Evolutionary conservation across 2,329 filamentous ascomycete species (phyloP).

Genomic region (Fusarium guadeloupense): DNA sequence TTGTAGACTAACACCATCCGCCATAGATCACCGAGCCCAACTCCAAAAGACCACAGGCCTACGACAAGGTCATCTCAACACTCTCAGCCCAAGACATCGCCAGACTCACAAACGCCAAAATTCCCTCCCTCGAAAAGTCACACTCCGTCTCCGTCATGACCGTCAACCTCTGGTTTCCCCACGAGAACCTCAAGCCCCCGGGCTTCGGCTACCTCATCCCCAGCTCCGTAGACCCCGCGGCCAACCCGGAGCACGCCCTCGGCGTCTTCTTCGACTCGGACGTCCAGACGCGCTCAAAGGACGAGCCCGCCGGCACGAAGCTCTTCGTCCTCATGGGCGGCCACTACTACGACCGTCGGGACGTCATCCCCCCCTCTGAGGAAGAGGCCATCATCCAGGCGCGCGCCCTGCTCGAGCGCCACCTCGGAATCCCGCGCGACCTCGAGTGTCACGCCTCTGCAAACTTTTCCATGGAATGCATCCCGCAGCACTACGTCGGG

Average conservation of each 20-base stretch:
- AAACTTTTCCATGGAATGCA: constrained; percentile 72
- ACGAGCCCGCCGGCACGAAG: constrained; percentile 75
- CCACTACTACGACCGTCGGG: constrained; percentile 77
- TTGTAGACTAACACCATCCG: background rate
- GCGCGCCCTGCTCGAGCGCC: constrained; percentile 72
- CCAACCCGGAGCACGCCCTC: constrained; percentile 84
- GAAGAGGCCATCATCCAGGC: constrained; percentile 76
- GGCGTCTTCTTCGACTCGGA: constrained; percentile 94
- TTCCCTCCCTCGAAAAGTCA: constrained; percentile 62
- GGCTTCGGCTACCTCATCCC: constrained; percentile 96
- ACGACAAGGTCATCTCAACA: constrained; percentile 73
- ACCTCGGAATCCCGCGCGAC: constrained; percentile 73
- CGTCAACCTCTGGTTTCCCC: constrained; percentile 86
- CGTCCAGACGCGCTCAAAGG: constrained; percentile 58
- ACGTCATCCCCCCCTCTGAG: constrained; percentile 61
- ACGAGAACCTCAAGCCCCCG: constrained; percentile 67
- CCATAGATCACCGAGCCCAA: constrained; percentile 30
- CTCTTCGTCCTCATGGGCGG: constrained; percentile 95
- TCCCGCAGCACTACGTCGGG: constrained; percentile 89
- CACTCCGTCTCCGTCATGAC: constrained; percentile 86
- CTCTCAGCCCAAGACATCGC: constrained; percentile 61
- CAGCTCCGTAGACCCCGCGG: constrained; percentile 70
- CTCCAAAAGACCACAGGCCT: constrained; percentile 35
- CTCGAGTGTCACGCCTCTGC: constrained; percentile 69
- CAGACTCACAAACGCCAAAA: constrained; percentile 46